Evolutionary conservation across 257 asterid species (phyloP).

Genomic region (Rhazya stricta): DNA sequence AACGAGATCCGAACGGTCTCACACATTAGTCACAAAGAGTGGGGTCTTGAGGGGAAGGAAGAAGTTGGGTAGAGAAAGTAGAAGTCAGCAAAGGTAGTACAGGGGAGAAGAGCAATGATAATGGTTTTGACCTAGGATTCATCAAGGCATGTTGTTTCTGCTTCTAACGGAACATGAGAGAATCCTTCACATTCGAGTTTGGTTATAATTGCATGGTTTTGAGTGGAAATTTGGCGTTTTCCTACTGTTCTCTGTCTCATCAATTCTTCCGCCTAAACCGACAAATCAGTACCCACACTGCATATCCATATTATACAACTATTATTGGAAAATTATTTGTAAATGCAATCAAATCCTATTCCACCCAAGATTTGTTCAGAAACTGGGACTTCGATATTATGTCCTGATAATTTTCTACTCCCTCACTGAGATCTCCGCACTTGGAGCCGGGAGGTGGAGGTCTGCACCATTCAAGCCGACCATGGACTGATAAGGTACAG

Average conservation of each 20-base stretch:
- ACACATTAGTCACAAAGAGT: neutral
- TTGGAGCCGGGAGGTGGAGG: neutral
- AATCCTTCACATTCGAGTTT: conserved; percentile 5
- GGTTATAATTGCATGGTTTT: conserved; percentile 30
- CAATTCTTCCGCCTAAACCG: conserved; percentile 16
- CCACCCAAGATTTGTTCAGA: neutral
- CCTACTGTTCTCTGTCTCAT: conserved; percentile 13
- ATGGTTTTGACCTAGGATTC: conserved; percentile 19
- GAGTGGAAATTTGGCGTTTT: conserved; percentile 41
- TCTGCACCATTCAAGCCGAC: neutral
- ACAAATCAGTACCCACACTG: conserved; percentile 23
- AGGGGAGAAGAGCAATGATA: conserved; percentile 10
- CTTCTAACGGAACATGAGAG: conserved; percentile 7
- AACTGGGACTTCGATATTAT: neutral
- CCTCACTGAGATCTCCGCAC: neutral
- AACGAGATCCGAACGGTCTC: no score
- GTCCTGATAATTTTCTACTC: neutral
- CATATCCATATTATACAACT: conserved; percentile 13
- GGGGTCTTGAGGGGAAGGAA: neutral
- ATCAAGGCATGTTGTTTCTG: neutral
- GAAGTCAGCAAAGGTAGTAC: neutral
- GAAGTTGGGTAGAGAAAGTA: neutral
- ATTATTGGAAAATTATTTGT: conserved; percentile 15
- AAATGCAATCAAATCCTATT: neutral
- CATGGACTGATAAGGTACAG: neutral